These are phyloP conservation scores for Lophiostoma macrostomum DNA, from an alignment of 495 filamentous ascomycete species.

Conservation along the genomic window DNA sequence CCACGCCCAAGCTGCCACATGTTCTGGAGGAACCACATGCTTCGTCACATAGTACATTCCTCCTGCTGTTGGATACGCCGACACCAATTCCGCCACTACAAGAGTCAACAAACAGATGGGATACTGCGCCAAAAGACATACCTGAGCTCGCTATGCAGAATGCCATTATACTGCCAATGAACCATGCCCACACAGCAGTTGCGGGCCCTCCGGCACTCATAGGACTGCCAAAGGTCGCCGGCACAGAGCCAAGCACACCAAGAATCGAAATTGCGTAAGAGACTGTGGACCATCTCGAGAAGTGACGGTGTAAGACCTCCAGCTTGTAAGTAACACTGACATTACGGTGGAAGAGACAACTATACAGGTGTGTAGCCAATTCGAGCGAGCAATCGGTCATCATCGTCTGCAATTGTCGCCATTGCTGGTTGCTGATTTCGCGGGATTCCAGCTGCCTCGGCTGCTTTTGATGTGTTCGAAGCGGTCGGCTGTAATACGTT, in stretches of 20 bases:
- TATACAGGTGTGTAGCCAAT: constrained; percentile 70
- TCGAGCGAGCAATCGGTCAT: constrained; percentile 61
- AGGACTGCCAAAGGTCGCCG: constrained; percentile 63
- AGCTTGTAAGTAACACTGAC: background rate
- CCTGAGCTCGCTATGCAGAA: constrained; percentile 64
- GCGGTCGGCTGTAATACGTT: constrained; percentile 1
- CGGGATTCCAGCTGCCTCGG: constrained; percentile 7
- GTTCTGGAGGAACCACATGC: constrained; percentile 43
- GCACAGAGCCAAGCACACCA: constrained; percentile 66
- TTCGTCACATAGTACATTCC: constrained; percentile 52
- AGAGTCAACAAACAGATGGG: constrained; percentile 7
- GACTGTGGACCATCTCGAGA: constrained; percentile 71
- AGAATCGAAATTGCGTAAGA: constrained; percentile 73
- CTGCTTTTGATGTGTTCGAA: constrained; percentile 26
- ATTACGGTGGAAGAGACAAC: background rate
- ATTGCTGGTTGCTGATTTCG: constrained; percentile 30
- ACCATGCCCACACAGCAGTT: constrained; percentile 70
- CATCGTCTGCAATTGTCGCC: constrained; percentile 60
- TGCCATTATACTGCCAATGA: constrained; percentile 65
- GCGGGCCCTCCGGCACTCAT: constrained; percentile 65
- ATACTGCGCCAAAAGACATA: constrained; percentile 21
- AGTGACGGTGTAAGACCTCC: constrained; percentile 62
- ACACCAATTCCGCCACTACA: constrained; percentile 52
- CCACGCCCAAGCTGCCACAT: constrained; percentile 50
- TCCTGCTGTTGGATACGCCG: constrained; percentile 52